Percentiles rank a stretch among this genome's conserved stretches.
These are phyloP conservation scores for Xylaria intraflava DNA, from an alignment of 495 filamentous ascomycete species.

Conservation along the genomic window DNA sequence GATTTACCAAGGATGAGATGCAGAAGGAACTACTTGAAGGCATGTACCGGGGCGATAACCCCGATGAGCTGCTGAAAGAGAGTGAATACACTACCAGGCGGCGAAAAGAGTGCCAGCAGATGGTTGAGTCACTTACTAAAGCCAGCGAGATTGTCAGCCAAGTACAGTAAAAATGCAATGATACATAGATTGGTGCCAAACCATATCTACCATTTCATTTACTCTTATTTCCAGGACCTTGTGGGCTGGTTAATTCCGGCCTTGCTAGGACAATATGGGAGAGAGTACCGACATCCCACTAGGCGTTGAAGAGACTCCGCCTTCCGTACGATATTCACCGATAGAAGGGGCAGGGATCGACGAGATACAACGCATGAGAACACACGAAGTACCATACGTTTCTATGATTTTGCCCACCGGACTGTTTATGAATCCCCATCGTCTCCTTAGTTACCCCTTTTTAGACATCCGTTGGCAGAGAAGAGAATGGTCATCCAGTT, in stretches of 20 bases:
- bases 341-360: neutral
- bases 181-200: neutral
- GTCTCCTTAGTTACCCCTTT: neutral
- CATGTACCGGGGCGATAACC: slow-evolving; percentile 84
- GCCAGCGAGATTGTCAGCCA: slow-evolving; percentile 96
- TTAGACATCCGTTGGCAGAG: neutral
- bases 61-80: slow-evolving; percentile 94
- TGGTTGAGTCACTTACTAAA: slow-evolving; percentile 86
- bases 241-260: neutral
- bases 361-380: neutral
- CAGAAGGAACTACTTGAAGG: slow-evolving; percentile 95
- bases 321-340: neutral
- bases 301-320: neutral
- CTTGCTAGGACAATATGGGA: slow-evolving; percentile 4
- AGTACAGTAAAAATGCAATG: slow-evolving; percentile 59
- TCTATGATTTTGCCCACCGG: neutral
- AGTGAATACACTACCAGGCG: slow-evolving; percentile 93
- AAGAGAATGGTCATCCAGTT: neutral
- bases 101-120: slow-evolving; percentile 97
- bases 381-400: neutral
- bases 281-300: neutral
- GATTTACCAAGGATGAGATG: slow-evolving; percentile 97
- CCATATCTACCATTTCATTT: neutral
- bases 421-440: neutral
- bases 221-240: neutral